Evolutionary conservation across 2,329 filamentous ascomycete species (phyloP).

Genomic region (Chrysoporthe puriensis): DNA sequence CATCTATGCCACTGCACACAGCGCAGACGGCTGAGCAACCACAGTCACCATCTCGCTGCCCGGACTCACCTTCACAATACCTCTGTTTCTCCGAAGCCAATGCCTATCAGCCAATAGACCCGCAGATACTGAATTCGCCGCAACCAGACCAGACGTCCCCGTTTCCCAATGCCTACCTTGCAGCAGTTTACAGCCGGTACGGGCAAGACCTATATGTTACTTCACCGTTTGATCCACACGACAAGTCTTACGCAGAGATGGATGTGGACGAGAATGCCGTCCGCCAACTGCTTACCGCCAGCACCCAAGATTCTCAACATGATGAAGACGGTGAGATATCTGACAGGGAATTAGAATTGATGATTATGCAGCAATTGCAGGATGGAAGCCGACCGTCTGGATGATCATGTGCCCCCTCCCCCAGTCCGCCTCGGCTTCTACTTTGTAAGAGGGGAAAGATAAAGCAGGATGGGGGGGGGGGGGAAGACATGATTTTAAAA

Average conservation of each 20-base stretch:
- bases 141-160: constrained; percentile 35
- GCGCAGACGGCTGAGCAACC: constrained; percentile 31
- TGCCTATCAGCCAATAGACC: constrained; percentile 61
- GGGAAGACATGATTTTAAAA: too few relatives aligned
- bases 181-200: constrained; percentile 34
- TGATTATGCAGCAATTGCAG: constrained; percentile 50
- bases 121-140: constrained; percentile 58
- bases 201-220: constrained; percentile 36
- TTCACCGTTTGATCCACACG: constrained; percentile 35
- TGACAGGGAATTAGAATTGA: constrained; percentile 54
- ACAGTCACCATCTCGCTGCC: constrained; percentile 41
- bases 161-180: constrained; percentile 31
- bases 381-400: constrained; percentile 30
- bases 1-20: constrained; percentile 33
- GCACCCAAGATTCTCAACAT: constrained; percentile 28
- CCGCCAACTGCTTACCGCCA: constrained; percentile 56
- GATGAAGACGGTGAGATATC: constrained; percentile 37
- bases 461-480: too few relatives aligned
- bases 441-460: not conserved
- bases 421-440: not conserved
- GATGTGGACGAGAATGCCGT: constrained; percentile 52
- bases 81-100: constrained; percentile 33
- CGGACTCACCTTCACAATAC: constrained; percentile 33
- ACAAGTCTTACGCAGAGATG: constrained; percentile 37
- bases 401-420: not conserved